Evolutionary conservation across 1,284 basidiomycete genomes (phyloP), one percentile per base, ranked within the genome.

Genomic region (Paramarasmius palmivorus): DNA sequence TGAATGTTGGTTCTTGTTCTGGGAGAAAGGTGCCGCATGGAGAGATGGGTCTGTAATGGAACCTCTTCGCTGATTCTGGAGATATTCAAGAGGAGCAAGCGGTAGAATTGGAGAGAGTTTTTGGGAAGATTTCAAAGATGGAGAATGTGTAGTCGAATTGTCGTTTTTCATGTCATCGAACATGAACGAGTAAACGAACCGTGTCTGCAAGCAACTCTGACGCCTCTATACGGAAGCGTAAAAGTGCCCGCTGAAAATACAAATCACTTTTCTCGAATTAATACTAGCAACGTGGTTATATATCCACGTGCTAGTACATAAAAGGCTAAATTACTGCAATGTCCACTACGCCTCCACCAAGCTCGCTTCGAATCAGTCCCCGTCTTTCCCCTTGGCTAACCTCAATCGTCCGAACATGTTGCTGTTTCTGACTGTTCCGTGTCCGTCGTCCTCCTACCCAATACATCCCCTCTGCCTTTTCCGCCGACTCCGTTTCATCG

Each of bases 11-110:
- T 59, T 64, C 63, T 12, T 69, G 19, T 41, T 53, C 14, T 53
- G 45, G 14, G 46, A 29, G 6, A 39, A 66, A 23, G 72, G 64
- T 15, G 81, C 75, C 52, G 83, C 82, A 69, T 89, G 88, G 50
- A 90, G 76, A 44, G 84, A 84, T 2, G 88, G 89, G 72, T 91
- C 89, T 17, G 89, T 89, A 64, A 90, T 85, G 2, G 90, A 91
- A 53, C 87, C 87, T 56, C 88, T 74, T 23, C 89, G 82, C 63
- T 90, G 89, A 55, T 81, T 88, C 68, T 90, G 87, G 25, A 90
- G 78, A 65, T 78, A 85, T 66, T 90, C 84, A 60, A 91, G 82
- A 14, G 88, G 87, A 8, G 86, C 84, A 32, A 92, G 79, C 42
- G 79, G 78, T 15, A 61, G 55, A 53, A 54, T 60, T 25, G 49